Percentiles rank a stretch among this genome's conserved stretches.
Conservation (phyloP, 306 rosid genomes). For the Trifolium fragiferum region DNA sequence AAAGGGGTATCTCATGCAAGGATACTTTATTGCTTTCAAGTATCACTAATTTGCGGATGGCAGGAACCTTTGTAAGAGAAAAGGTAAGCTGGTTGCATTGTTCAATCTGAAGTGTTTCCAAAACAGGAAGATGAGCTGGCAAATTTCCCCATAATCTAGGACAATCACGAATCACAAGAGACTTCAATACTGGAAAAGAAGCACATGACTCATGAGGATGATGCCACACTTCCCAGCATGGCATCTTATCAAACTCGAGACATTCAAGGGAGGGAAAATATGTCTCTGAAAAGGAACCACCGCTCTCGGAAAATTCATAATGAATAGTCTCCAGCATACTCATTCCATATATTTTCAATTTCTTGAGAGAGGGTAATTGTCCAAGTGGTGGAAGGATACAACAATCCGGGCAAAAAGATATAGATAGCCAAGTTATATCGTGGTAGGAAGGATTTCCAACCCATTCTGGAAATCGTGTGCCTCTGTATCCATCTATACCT, state of each 20-base stretch:
- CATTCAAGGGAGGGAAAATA: neutral
- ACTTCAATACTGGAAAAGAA: neutral
- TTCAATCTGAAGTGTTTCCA: neutral
- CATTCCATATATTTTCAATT: accelerated
- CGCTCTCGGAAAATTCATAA: neutral
- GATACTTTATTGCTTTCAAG: neutral
- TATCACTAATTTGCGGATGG: neutral
- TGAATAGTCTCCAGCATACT: neutral
- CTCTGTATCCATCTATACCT: neutral
- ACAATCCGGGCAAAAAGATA: accelerated
- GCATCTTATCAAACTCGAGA: neutral
- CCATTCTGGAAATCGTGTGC: neutral
- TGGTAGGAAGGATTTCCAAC: neutral
- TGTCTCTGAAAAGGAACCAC: neutral
- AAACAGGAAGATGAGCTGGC: slow-evolving; percentile 1
- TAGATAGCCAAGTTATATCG: neutral
- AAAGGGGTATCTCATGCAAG: neutral
- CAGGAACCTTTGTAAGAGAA: neutral
- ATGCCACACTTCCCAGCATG: neutral
- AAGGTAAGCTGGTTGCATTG: neutral
- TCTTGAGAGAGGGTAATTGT: neutral
- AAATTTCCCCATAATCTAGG: neutral
- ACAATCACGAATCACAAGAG: neutral
- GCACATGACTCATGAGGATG: neutral
- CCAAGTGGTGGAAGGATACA: slow-evolving; percentile 19